These are phyloP conservation scores for Botrytis paeoniae DNA, from an alignment of 2,329 filamentous ascomycete genomes.

Conservation along the genomic window DNA sequence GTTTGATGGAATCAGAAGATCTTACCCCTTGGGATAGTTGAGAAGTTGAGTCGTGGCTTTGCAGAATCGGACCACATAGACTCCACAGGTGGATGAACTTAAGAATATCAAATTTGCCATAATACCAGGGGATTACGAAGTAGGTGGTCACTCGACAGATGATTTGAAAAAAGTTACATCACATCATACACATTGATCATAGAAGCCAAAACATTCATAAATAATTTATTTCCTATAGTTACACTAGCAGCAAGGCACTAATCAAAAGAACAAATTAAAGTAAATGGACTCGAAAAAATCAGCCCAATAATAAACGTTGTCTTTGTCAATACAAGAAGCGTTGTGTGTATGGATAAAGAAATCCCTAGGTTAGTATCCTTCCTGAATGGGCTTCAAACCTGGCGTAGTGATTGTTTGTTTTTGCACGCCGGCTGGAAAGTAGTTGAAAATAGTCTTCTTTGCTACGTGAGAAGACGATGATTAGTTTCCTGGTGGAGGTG, in stretches of 20 bases:
- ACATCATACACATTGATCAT: neutral
- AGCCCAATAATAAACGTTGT: neutral
- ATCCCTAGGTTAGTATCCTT: constrained; percentile 14
- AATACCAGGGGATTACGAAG: neutral
- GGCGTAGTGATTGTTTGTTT: neutral
- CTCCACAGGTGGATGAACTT: neutral
- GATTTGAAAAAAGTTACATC: neutral
- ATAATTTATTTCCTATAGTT: constrained; percentile 13
- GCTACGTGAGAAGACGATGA: neutral
- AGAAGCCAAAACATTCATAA: neutral
- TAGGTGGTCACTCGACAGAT: neutral
- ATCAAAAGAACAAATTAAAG: constrained; percentile 1
- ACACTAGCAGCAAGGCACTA: neutral
- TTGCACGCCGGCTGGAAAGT: neutral
- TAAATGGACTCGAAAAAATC: neutral
- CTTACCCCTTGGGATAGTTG: neutral
- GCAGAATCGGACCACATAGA: neutral
- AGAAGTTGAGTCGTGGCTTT: neutral
- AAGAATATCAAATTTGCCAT: neutral
- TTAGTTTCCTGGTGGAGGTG: constrained; percentile 24
- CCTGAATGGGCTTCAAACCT: neutral
- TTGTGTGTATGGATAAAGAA: neutral
- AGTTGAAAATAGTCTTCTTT: neutral
- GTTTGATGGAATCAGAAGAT: neutral
- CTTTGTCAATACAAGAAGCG: neutral